Base-by-base conservation (phyloP, 2,329 filamentous ascomycete genomes). In the Amesomyces nigricolor region DNA sequence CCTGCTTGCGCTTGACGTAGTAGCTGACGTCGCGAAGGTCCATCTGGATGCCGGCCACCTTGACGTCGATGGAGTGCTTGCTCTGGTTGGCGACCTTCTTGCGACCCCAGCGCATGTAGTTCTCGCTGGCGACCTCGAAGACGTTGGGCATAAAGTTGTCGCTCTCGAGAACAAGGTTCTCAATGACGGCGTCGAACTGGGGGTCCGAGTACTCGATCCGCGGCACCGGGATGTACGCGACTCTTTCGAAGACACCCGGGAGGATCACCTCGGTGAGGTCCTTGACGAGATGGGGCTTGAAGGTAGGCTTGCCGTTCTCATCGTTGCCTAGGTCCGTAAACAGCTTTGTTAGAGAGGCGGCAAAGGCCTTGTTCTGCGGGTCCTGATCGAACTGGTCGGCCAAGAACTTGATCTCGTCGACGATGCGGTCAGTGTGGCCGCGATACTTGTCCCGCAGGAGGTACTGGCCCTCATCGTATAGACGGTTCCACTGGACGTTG, bases 81-180 rank as follows among this genome's bases (percentile, higher is more conserved):
- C 84, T 86, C 77, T 86, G 89, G 78, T 81, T 95, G 65, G 80
- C 76, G 64, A 91, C 79, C 70, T 86, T 86, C 84, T 95, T 96
- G 68, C 94, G 90, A 38, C 92, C 94, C 85, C 88, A 96, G 63
- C 89, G 86, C 82, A 91, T 90, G 76, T 94, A 95, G 76, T 97
- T 94, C 75, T 97, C 91, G 68, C 85, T 94, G 57, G 85, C 82
- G 59, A 97, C 80, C 71, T 99, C 92, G 39, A 95, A 72, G 5
- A 92, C 80, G 65, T 99, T 99, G 61, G 94, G 94, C 74, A 91
- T 90, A 64, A 99, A 85, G 74, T 99, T 99, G 77, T 97, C 91
- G 62, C 89, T 91, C 75, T 99, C 94, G 51, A 99, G 81, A 45
- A 96, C 87, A 10, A 99, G 77, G 71, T 99, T 99, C 76, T 99